Base-by-base conservation (phyloP, 495 filamentous ascomycete genomes). In the Lepraria neglecta region DNA sequence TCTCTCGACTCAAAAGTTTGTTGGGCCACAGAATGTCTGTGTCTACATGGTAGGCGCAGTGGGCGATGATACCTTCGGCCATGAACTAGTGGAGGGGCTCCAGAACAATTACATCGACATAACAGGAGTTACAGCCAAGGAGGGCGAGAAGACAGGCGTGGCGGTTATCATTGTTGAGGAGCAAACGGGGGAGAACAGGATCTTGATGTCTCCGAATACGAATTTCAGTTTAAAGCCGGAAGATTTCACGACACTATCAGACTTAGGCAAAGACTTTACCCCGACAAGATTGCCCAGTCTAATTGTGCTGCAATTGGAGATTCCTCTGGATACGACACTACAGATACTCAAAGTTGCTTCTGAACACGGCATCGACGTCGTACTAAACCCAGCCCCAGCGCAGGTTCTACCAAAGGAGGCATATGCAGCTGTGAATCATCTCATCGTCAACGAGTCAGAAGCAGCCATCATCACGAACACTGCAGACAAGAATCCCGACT, bases 371-470 rank as follows among this genome's bases (percentile, higher is more conserved):
- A 71, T 85, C 44, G 73, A 74, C 24, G 85, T 92, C 2, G 77
- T 95, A 56, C 75, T 97, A 17, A 98, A 98, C 72, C 92, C 92
- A 10, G 88, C 88, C 4, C 90, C 90, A 15, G 94, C 92, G 10
- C 80, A 85, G 19, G 74, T 74, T 4, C 67, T 97, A 3, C 90
- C 90, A 0, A 76, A 77, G 4, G 79, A 80, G n/a, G 85, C 80
- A 24, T 94, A 88, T 69, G 52, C 61, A 2, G 82, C 80, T 3
- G 77, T 97, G n/a, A 82, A 82, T 15, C 89, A 95, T 64, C 72
- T 97, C 44, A 82, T 97, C 43, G 78, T 97, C 61, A 97, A 98
- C 68, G 92, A 98, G 75, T 91, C 87, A 0, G 94, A 98, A 73
- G 89, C 92, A 0, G 82, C 84, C 15, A 77, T 91, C 30, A 77